Evolutionary conservation across 345 rosid genomes (phyloP).

Genomic region (Eucalyptus leucophloia): DNA sequence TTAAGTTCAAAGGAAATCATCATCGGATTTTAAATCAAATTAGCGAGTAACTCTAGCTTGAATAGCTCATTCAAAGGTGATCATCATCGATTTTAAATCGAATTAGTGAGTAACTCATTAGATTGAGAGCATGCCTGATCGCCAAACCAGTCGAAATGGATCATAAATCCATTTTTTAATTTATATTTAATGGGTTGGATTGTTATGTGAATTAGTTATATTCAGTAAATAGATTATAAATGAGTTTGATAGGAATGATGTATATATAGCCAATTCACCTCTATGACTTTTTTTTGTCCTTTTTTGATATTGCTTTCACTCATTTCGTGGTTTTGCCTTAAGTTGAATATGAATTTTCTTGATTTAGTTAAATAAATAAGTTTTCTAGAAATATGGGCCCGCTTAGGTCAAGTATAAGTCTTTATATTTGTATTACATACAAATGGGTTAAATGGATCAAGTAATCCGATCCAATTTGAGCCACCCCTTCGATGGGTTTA

Average conservation of each 20-base stretch:
- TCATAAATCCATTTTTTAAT: too few relatives aligned
- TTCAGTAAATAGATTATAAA: too few relatives aligned
- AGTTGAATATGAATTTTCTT: background rate
- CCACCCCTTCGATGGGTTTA: too few relatives aligned
- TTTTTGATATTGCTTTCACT: background rate
- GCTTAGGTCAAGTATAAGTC: rapidly evolving
- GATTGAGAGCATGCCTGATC: rapidly evolving
- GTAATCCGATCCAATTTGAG: background rate
- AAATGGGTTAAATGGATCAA: background rate
- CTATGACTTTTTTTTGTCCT: background rate
- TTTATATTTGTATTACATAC: background rate
- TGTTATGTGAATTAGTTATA: background rate
- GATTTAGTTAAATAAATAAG: too few relatives aligned
- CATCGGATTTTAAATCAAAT: background rate
- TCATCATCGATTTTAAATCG: too few relatives aligned
- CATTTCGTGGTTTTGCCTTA: background rate
- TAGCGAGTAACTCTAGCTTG: background rate
- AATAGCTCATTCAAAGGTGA: background rate
- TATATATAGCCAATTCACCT: too few relatives aligned
- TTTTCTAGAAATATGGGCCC: background rate
- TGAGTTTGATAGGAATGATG: background rate
- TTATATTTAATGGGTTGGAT: too few relatives aligned
- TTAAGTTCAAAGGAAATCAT: background rate
- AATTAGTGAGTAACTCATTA: too few relatives aligned
- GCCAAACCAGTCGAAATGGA: background rate